Base-by-base conservation (phyloP, 208 protist species). In the Phytomonas francai region DNA sequence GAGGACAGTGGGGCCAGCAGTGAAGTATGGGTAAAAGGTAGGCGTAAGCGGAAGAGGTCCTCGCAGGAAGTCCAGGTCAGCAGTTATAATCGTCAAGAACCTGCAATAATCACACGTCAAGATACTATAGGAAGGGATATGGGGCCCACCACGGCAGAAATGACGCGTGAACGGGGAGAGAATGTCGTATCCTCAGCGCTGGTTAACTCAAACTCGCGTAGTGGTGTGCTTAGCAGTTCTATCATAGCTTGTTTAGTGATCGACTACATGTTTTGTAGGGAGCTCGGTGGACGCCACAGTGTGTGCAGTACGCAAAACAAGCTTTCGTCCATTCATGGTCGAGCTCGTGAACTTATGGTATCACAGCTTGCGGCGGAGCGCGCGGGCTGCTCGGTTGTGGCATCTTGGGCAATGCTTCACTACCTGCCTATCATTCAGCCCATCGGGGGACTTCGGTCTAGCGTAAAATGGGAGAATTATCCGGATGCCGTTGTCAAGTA, bases 211-310 rank as follows among this genome's bases (percentile, higher is more conserved):
- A 54, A 0, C 45, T 12, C 22, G 22, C 22, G 16, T 1, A 54
- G 6, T 19, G 22, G 45, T 22, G 22, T 19, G 22, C 45, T 22
- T 54, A 54, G 11, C 25, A 54, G 45, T 39, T 74, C 76, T 2
- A 58, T 73, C 29, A 70, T 87, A 62, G 76, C 74, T 14, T 71
- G 82, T 66, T 76, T 65, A n/a, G 68, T 93, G 28, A 39, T 93
- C 59, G 78, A 85, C 57, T 88, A 91, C 68, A 80, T 94, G 11
- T 74, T 94, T 74, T 58, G 59, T 31, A 45, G 63, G 25, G 74
- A 82, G 56, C 70, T 85, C 0, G 85, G 85, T 27, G 88, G 88
- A 11, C 70, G 78, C 34, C 83, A 88, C 67, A 91, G 89, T 70
- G 73, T 81, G 0, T 54, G 51, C 8, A 70, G 19, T 25, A 0